Conservation (phyloP, 768 basidiomycete genomes). For the Leccinum disarticulatum region DNA sequence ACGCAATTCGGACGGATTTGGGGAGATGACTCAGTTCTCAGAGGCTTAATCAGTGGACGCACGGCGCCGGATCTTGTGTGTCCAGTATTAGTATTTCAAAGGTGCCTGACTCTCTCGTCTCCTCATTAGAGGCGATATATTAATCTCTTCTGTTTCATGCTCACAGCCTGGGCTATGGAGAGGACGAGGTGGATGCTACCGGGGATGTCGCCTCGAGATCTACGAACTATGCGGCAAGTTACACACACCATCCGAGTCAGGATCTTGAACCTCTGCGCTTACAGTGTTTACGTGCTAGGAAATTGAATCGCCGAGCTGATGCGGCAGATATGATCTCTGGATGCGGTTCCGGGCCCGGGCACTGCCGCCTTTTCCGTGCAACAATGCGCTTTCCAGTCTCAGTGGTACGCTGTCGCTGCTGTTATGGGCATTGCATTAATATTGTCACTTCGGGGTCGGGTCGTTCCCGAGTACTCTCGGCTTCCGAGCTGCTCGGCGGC, state of each 20-base stretch:
- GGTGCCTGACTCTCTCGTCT: neutral
- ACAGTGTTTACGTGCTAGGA: neutral
- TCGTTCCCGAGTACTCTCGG: neutral
- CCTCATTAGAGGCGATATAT: neutral
- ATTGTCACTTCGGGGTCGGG: neutral
- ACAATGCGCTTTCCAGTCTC: conserved; percentile 5
- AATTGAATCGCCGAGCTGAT: neutral
- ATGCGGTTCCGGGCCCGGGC: too few relatives aligned
- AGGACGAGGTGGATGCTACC: neutral
- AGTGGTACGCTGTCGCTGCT: conserved; percentile 1
- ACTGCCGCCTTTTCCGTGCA: conserved; percentile 1
- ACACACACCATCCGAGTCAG: neutral
- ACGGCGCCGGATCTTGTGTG: neutral
- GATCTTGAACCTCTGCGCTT: neutral
- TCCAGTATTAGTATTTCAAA: neutral
- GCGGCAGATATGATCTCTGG: too few relatives aligned
- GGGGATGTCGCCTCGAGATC: neutral
- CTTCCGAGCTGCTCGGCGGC: conserved; percentile 7
- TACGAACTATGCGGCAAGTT: neutral
- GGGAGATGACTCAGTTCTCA: neutral
- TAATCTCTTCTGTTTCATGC: neutral
- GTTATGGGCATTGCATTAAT: neutral
- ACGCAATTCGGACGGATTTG: neutral
- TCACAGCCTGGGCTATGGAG: neutral
- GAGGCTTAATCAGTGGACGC: too few relatives aligned